Percentiles rank a stretch among this genome's conserved stretches.
Conservation (phyloP, 2,329 filamentous ascomycete species). For the Triangularia setosa region DNA sequence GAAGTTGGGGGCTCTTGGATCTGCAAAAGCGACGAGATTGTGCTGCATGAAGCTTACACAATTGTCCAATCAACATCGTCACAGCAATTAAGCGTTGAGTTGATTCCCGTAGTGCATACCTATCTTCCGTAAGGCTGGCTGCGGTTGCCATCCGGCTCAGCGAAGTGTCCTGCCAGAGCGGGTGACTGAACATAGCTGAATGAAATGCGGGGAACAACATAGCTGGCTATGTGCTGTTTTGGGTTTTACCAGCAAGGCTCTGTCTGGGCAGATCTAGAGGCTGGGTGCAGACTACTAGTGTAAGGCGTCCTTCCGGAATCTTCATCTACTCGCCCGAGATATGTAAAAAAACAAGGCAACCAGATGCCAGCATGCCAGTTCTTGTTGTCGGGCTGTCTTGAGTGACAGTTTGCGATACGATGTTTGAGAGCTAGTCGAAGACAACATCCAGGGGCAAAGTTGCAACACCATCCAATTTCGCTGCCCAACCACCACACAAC, state of each 20-base stretch:
- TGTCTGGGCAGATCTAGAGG: background rate
- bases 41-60: background rate
- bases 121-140: background rate
- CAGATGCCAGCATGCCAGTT: background rate
- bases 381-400: background rate
- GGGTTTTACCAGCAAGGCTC: too few relatives aligned
- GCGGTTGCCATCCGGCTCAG: background rate
- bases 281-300: background rate
- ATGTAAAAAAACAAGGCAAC: background rate
- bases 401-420: too few relatives aligned
- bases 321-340: background rate
- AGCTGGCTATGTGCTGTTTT: background rate
- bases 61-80: background rate
- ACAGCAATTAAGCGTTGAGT: background rate
- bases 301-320: background rate
- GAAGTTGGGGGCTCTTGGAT: background rate
- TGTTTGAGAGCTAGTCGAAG: background rate
- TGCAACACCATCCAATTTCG: background rate
- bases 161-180: background rate
- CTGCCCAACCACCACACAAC: background rate
- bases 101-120: too few relatives aligned
- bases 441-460: background rate
- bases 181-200: background rate
- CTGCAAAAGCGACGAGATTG: background rate
- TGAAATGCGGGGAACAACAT: background rate